Base-by-base conservation (phyloP, 345 rosid species). In the Acer saccharum region DNA sequence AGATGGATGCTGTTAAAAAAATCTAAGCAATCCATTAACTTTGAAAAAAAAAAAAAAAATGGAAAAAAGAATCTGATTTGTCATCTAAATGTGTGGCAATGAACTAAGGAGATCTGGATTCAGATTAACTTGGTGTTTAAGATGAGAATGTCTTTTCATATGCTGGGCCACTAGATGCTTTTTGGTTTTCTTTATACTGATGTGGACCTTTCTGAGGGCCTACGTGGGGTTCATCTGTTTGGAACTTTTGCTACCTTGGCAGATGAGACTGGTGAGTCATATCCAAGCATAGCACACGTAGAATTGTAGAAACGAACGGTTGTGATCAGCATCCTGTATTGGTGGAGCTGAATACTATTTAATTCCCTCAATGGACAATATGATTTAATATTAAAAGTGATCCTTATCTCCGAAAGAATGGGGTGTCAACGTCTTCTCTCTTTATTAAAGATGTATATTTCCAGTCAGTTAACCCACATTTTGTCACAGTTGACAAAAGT, bases 101-200 rank as follows among this genome's bases (percentile, higher is more conserved):
- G 29, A 27, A 27, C 29, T 27, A 27, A 27, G 23, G 35, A 14
- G 7, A 2, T 27, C 1, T 27, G n/a, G 54, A 29, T 11, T 29
- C 12, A 0, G 58, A 57, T 35, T 5, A 46, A 23, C 25, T 23
- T 23, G 25, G 25, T 23, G 25, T 23, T 23, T 23, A 23, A 23
- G 25, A 23, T 23, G 25, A 23, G 69, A 14, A 29, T 16, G 46
- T 55, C 39, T 43, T 32, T 23, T 27, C 68, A 43, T 41, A 27
- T 48, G 25, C 10, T 64, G 65, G 65, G 25, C 73, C 73, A 39
- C 66, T 65, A 39, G 23, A 9, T 76, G 67, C 16, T 76, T 66
- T 23, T 72, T 65, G 10, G 39, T 25, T 18, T 11, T 61, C 18
- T 57, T 23, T 72, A n/a, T 6, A 11, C 67, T 71, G 76, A 69